Conservation (phyloP, 441 rosid genomes). For the Biscutella laevigata region DNA sequence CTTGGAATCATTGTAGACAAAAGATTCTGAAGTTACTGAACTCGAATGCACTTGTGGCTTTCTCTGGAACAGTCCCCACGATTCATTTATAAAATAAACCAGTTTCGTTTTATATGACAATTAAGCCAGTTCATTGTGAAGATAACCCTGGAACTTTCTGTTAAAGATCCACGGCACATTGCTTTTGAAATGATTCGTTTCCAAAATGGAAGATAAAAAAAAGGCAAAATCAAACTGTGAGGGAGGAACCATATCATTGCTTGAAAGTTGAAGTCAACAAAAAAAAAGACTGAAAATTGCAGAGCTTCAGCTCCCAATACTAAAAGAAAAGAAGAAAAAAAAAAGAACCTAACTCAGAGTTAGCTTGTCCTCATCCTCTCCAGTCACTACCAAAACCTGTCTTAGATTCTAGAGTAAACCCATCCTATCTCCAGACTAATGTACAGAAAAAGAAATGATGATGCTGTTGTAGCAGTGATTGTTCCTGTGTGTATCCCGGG, state of each 20-base stretch:
- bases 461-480: neutral
- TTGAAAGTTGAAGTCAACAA: neutral
- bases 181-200: neutral
- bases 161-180: neutral
- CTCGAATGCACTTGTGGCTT: too few species aligned
- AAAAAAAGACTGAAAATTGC: neutral
- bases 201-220: neutral
- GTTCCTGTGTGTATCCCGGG: slow-evolving; percentile 3
- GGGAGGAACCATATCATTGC: slow-evolving; percentile 10
- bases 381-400: slow-evolving; percentile 9
- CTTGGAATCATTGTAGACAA: too few species aligned
- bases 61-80: too few species aligned
- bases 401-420: slow-evolving; percentile 16
- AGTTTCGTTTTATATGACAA: neutral
- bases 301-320: too few species aligned
- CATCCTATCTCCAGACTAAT: slow-evolving; percentile 20
- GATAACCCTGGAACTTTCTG: neutral
- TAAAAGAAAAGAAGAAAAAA: neutral
- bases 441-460: slow-evolving; percentile 12
- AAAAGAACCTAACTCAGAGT: slow-evolving; percentile 12
- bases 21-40: too few species aligned
- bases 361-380: slow-evolving; percentile 10
- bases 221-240: neutral
- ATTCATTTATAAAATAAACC: too few species aligned
- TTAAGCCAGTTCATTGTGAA: neutral